Conservation (phyloP, 371 early-diverging fungal genomes). For the Mortierella sp. region DNA sequence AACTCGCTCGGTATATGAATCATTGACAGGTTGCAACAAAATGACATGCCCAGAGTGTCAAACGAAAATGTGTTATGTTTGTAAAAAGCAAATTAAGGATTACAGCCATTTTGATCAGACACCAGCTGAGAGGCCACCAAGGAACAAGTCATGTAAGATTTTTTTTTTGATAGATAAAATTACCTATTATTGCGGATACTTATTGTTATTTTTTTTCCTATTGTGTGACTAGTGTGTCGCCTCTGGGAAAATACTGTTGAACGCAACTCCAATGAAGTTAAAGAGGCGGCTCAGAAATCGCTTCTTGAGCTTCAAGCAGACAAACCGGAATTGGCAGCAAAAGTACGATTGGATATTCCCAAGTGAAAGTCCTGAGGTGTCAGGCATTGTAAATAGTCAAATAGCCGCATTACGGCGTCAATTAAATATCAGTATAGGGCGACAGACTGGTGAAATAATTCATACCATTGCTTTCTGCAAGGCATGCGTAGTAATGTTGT, state of each 20-base stretch:
- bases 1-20: too few species aligned
- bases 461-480: too few species aligned
- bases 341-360: conserved; percentile 37
- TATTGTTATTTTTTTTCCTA: neutral
- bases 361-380: neutral
- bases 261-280: conserved; percentile 59
- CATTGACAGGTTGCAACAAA: conserved; percentile 60
- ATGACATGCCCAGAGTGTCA: conserved; percentile 60
- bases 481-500: too few species aligned
- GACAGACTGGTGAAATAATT: too few species aligned
- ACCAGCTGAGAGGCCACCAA: conserved; percentile 18
- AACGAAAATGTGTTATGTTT: conserved; percentile 62
- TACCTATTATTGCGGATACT: neutral
- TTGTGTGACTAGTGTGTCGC: conserved; percentile 45
- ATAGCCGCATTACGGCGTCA: neutral
- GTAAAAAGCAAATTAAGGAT: conserved; percentile 58
- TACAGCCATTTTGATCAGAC: conserved; percentile 62
- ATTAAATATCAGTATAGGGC: too few species aligned
- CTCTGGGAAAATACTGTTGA: conserved; percentile 60
- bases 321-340: conserved; percentile 26
- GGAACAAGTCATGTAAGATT: conserved; percentile 31
- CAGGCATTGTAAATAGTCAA: conserved; percentile 1
- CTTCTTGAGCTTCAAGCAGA: conserved; percentile 30
- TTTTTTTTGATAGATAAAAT: neutral
- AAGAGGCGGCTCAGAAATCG: conserved; percentile 52